Percentiles rank a stretch among this genome's conserved stretches.
Evolutionary conservation across 1,139 yeast species (phyloP).

Genomic region (Geotrichum candidum): DNA sequence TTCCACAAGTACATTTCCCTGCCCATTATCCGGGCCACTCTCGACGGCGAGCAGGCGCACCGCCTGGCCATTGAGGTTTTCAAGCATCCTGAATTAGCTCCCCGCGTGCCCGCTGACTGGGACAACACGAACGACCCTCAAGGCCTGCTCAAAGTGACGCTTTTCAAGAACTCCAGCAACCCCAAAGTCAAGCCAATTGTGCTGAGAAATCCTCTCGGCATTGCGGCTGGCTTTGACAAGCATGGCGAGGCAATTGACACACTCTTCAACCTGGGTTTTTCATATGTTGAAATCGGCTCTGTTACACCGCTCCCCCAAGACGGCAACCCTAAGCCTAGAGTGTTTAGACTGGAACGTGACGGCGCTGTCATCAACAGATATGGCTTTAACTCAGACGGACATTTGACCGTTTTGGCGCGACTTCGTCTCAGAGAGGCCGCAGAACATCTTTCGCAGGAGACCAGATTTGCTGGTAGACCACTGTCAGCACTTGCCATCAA

Average conservation of each 20-base stretch:
- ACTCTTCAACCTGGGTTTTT: conserved; percentile 70
- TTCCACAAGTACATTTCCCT: conserved; percentile 73
- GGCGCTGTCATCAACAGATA: conserved; percentile 89
- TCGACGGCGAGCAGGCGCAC: conserved; percentile 85
- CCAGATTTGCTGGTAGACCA: conserved; percentile 53
- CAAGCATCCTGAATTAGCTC: conserved; percentile 43
- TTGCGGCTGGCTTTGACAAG: conserved; percentile 95
- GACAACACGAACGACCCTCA: conserved; percentile 32
- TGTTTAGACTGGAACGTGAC: conserved; percentile 78
- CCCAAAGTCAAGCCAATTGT: conserved; percentile 32
- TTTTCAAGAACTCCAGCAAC: conserved; percentile 28
- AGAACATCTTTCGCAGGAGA: conserved; percentile 13
- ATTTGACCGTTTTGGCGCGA: conserved; percentile 60
- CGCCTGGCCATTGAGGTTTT: conserved; percentile 62
- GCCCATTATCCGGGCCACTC: conserved; percentile 64
- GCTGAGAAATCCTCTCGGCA: conserved; percentile 73
- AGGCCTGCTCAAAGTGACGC: conserved; percentile 28
- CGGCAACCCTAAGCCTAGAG: conserved; percentile 87
- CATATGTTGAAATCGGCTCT: conserved; percentile 89
- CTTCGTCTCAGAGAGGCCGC: conserved; percentile 47
- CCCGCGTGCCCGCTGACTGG: conserved; percentile 30
- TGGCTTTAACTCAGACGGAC: conserved; percentile 92
- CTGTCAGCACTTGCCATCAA: conserved; percentile 73
- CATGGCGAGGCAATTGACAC: conserved; percentile 92
- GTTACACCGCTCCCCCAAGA: conserved; percentile 91